Evolutionary conservation across 768 basidiomycete species (phyloP).

Genomic region (Pleurotus pulmonarius): DNA sequence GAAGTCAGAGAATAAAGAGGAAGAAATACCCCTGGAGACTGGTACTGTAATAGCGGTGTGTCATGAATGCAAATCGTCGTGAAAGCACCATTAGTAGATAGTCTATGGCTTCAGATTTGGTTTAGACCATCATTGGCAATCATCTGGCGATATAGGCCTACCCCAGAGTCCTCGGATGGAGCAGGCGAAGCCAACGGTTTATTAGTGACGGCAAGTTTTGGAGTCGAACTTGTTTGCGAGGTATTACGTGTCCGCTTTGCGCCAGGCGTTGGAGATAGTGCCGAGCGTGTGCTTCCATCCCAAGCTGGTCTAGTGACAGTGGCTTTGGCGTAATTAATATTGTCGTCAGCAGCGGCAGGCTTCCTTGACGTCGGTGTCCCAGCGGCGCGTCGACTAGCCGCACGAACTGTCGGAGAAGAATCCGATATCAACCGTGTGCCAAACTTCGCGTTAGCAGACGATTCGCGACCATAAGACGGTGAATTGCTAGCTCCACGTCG

Average conservation of each 20-base stretch:
- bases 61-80: slow-evolving; percentile 13
- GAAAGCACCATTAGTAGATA: neutral
- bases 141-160: slow-evolving; percentile 80
- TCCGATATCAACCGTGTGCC: slow-evolving; percentile 79
- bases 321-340: slow-evolving; percentile 59
- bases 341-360: slow-evolving; percentile 54
- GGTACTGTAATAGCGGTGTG: slow-evolving; percentile 10
- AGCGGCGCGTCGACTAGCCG: slow-evolving; percentile 61
- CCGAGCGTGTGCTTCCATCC: slow-evolving; percentile 59
- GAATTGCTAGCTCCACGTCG: slow-evolving; percentile 33
- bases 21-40: slow-evolving; percentile 4
- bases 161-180: slow-evolving; percentile 78
- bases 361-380: slow-evolving; percentile 43
- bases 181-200: slow-evolving; percentile 64
- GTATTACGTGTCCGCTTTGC: slow-evolving; percentile 68
- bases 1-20: neutral
- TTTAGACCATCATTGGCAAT: slow-evolving; percentile 72
- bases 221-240: slow-evolving; percentile 62
- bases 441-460: slow-evolving; percentile 91
- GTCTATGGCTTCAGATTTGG: slow-evolving; percentile 28
- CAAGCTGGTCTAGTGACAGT: slow-evolving; percentile 75
- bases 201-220: slow-evolving; percentile 30
- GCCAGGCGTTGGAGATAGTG: slow-evolving; percentile 23
- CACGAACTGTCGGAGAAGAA: slow-evolving; percentile 39
- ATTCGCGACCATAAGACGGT: slow-evolving; percentile 69